Evolutionary conservation across 352 stramenopile species (phyloP).

Genomic region (Phytopythium oedochilum): DNA sequence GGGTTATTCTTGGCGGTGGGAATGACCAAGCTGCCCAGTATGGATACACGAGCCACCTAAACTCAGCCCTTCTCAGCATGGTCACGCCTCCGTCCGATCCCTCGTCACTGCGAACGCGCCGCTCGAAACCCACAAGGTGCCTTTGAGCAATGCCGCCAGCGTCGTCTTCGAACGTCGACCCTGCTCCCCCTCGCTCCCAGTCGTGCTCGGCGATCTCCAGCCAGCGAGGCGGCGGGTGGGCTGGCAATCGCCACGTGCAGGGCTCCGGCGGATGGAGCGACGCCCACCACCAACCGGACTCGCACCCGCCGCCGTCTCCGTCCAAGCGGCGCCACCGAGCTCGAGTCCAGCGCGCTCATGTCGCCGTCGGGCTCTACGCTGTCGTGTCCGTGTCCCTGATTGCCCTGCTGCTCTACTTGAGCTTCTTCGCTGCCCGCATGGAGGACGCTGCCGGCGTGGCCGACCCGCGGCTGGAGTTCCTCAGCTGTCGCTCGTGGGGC

Average conservation of each 20-base stretch:
- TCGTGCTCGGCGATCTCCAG: background rate
- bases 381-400: constrained; percentile 30
- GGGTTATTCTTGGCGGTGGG: too few species aligned
- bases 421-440: constrained; percentile 70
- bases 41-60: too few species aligned
- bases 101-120: too few species aligned
- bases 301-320: background rate
- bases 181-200: background rate
- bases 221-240: background rate
- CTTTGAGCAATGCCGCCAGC: background rate
- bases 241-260: background rate
- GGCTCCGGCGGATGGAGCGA: too few species aligned
- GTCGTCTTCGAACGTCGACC: background rate
- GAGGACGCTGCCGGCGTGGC: constrained; percentile 15
- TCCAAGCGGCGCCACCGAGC: background rate
- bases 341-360: constrained; percentile 12
- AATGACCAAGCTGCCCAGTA: too few species aligned
- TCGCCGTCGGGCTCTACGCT: constrained; percentile 41
- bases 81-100: too few species aligned
- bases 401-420: constrained; percentile 64
- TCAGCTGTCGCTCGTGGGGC: constrained; percentile 64
- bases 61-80: too few species aligned
- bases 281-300: background rate
- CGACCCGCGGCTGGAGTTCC: constrained; percentile 35
- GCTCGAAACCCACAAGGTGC: too few species aligned